Evolutionary conservation across 2,329 filamentous ascomycete species (phyloP).

Genomic region (Botrytis hyacinthi): DNA sequence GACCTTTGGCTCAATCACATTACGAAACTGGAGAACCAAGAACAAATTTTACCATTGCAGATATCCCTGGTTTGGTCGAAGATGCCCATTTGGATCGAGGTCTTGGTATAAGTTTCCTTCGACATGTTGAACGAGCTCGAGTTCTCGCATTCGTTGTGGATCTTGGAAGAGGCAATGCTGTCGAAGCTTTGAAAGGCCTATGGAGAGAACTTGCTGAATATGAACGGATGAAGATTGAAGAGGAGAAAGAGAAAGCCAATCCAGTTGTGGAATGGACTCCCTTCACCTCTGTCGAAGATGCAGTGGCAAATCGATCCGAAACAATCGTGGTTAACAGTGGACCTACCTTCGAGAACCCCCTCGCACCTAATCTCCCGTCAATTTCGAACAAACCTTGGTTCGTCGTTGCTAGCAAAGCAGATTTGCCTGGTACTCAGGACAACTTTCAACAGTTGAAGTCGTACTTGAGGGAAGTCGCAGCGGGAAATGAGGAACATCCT

Average conservation of each 20-base stretch:
- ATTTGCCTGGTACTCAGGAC: conserved; percentile 72
- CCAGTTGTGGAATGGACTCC: conserved; percentile 59
- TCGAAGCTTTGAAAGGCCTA: conserved; percentile 72
- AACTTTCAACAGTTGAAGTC: conserved; percentile 69
- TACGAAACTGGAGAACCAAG: conserved; percentile 55
- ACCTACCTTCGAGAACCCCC: conserved; percentile 31
- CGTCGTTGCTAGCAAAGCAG: conserved; percentile 90
- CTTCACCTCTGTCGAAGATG: conserved; percentile 45
- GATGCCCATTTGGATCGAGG: conserved; percentile 90
- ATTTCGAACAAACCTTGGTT: conserved; percentile 97
- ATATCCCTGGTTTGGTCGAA: conserved; percentile 91
- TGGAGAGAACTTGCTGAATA: conserved; percentile 93
- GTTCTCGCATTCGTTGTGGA: conserved; percentile 94
- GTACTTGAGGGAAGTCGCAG: conserved; percentile 68
- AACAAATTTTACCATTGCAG: conserved; percentile 86
- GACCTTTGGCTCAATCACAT: conserved; percentile 52
- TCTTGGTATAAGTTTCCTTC: conserved; percentile 84
- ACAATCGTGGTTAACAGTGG: conserved; percentile 34
- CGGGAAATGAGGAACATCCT: conserved; percentile 66
- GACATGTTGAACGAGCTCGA: conserved; percentile 90
- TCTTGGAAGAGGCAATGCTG: conserved; percentile 74
- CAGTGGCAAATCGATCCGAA: conserved; percentile 35
- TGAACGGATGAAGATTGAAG: conserved; percentile 63
- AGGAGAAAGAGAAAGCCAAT: conserved; percentile 67
- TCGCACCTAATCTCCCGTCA: conserved; percentile 31